A percentile compares a stretch with the other conserved stretches of the same genome.
These are phyloP conservation scores for Aristolochia californica DNA, from an alignment of 164 flowering plant genomes.

Conservation along the genomic window DNA sequence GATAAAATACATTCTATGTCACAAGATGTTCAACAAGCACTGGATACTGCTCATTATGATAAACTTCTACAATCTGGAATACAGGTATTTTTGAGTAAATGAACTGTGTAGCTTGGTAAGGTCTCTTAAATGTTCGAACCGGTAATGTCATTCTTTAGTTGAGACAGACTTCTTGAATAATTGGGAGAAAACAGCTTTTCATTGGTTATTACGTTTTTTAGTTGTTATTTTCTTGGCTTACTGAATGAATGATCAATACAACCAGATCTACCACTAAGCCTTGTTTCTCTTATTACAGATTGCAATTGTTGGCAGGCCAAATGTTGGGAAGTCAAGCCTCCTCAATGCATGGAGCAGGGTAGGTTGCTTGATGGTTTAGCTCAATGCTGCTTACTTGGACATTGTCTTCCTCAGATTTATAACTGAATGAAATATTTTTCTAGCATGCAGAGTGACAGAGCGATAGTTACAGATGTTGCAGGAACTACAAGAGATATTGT, in stretches of 20 bases:
- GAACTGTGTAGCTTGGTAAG: background rate
- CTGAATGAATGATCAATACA: background rate
- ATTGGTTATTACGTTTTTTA: too few relatives aligned
- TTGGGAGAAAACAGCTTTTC: too few relatives aligned
- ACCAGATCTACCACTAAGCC: background rate
- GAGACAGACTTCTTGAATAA: background rate
- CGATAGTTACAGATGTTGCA: conserved; percentile 93
- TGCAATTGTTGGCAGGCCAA: conserved; percentile 97
- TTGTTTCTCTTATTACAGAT: conserved; percentile 32
- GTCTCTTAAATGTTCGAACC: background rate
- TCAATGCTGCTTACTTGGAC: too few relatives aligned
- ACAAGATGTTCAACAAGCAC: conserved; percentile 54
- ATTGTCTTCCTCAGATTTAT: too few relatives aligned
- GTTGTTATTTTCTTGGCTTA: too few relatives aligned
- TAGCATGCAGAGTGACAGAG: conserved; percentile 98
- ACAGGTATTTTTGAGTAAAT: conserved; percentile 48
- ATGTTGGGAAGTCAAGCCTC: conserved; percentile 98
- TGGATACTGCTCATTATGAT: conserved; percentile 85
- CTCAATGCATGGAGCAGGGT: conserved; percentile 99
- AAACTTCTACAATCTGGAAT: conserved; percentile 81
- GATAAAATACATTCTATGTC: conserved; percentile 47
- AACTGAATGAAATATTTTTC: background rate
- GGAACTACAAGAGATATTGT: conserved; percentile 96
- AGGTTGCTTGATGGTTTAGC: conserved; percentile 20
- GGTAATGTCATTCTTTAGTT: background rate